phyloP scores from a whole-genome alignment of 2,329 filamentous ascomycete genomes.

The Aspergillus quadrilineatus region DNA sequence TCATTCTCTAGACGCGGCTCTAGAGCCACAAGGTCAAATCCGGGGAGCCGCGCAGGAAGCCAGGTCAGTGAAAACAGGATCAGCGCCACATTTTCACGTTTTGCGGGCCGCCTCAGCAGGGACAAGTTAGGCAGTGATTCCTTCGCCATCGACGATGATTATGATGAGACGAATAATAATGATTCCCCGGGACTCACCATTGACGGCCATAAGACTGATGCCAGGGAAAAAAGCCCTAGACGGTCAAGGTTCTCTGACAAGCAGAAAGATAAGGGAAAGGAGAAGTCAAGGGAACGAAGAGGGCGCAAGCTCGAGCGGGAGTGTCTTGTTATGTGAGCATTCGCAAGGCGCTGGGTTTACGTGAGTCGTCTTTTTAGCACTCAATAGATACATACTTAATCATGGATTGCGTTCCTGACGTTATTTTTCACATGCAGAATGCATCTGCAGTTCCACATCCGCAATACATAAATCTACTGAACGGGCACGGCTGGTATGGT shows the following conservation, averaged over 20 bases:
- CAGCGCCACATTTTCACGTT: slow-evolving; percentile 36
- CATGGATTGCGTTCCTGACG: background rate
- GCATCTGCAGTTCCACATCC: too few species aligned
- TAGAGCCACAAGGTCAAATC: slow-evolving; percentile 31
- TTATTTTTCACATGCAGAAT: background rate
- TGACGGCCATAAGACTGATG: slow-evolving; percentile 20
- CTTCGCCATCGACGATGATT: slow-evolving; percentile 24
- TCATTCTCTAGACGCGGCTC: slow-evolving; percentile 32
- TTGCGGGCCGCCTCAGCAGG: slow-evolving; percentile 32
- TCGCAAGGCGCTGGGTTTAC: background rate
- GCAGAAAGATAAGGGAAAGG: slow-evolving; percentile 31
- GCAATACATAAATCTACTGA: too few species aligned
- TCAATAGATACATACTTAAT: background rate
- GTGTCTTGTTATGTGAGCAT: slow-evolving; percentile 43
- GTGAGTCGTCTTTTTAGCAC: background rate
- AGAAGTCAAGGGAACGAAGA: slow-evolving; percentile 37
- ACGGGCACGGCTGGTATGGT: too few species aligned
- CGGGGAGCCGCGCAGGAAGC: slow-evolving; percentile 37
- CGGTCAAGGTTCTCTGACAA: slow-evolving; percentile 24
- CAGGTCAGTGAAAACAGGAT: slow-evolving; percentile 38
- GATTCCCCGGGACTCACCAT: slow-evolving; percentile 19
- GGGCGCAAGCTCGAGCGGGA: slow-evolving; percentile 42
- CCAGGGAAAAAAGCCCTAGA: slow-evolving; percentile 26
- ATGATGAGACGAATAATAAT: slow-evolving; percentile 28
- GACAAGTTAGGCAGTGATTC: slow-evolving; percentile 33